phyloP scores from a whole-genome alignment of 345 rosid species.

The Pistacia atlantica region DNA sequence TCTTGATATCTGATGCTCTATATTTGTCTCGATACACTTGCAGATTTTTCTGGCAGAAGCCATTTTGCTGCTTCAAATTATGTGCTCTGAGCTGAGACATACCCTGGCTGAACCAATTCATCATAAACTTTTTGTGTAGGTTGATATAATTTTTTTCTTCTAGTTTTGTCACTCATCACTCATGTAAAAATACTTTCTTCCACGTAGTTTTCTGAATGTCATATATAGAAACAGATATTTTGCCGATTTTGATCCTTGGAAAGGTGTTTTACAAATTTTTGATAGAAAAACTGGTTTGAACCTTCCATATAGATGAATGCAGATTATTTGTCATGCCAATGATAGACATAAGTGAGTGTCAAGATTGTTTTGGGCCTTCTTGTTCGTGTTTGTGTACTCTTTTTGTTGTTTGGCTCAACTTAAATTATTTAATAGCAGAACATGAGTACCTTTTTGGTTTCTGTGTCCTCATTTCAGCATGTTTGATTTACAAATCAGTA shows the following conservation, averaged over 20 bases:
- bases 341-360: background rate
- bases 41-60: constrained; percentile 52
- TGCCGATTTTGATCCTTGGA: background rate
- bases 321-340: background rate
- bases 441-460: background rate
- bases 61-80: constrained; percentile 47
- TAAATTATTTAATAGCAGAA: background rate
- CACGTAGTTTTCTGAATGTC: constrained; percentile 5
- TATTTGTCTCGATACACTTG: constrained; percentile 43
- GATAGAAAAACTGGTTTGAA: background rate
- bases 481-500: background rate
- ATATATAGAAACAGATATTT: background rate
- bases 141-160: constrained; percentile 26
- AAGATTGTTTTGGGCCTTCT: background rate
- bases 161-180: constrained; percentile 16
- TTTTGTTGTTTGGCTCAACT: background rate
- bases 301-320: background rate
- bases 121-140: constrained; percentile 39
- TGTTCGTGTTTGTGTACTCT: background rate
- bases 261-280: background rate
- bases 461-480: background rate
- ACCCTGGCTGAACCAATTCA: constrained; percentile 43
- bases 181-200: background rate
- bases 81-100: constrained; percentile 51
- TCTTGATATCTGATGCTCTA: constrained; percentile 39